phyloP scores from a whole-genome alignment of 768 basidiomycete species.

The Coprinopsis cinerea region DNA sequence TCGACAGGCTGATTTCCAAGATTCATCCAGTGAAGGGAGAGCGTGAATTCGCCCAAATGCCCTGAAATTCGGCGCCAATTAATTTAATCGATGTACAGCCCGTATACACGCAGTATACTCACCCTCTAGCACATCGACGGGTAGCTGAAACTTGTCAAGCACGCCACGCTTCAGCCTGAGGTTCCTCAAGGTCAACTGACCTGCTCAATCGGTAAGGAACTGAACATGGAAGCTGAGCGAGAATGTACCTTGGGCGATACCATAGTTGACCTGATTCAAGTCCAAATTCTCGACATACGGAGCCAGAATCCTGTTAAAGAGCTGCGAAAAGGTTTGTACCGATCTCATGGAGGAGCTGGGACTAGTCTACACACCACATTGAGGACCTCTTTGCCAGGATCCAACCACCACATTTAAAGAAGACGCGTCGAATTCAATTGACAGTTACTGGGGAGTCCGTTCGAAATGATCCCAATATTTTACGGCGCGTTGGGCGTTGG shows the following conservation, averaged over 20 bases:
- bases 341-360: neutral
- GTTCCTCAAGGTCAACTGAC: slow-evolving; percentile 72
- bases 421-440: neutral
- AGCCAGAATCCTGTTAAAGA: slow-evolving; percentile 88
- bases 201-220: slow-evolving; percentile 27
- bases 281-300: slow-evolving; percentile 97
- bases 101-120: neutral
- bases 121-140: slow-evolving; percentile 95
- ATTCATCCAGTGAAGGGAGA: slow-evolving; percentile 87
- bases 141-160: slow-evolving; percentile 91
- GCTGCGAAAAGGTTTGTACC: slow-evolving; percentile 25
- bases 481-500: no score
- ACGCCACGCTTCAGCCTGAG: slow-evolving; percentile 89
- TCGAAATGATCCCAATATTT: neutral
- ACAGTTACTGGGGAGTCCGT: neutral
- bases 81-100: no score
- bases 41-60: slow-evolving; percentile 77
- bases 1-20: slow-evolving; percentile 87
- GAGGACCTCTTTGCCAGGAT: slow-evolving; percentile 80
- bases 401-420: slow-evolving; percentile 72
- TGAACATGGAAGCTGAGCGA: neutral
- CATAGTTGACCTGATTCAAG: slow-evolving; percentile 91
- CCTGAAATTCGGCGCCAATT: no score
- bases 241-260: slow-evolving; percentile 74
- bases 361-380: slow-evolving; percentile 53